Base-by-base conservation (phyloP, 176 grass and related monocot genomes). In the Carex myosuroides region DNA sequence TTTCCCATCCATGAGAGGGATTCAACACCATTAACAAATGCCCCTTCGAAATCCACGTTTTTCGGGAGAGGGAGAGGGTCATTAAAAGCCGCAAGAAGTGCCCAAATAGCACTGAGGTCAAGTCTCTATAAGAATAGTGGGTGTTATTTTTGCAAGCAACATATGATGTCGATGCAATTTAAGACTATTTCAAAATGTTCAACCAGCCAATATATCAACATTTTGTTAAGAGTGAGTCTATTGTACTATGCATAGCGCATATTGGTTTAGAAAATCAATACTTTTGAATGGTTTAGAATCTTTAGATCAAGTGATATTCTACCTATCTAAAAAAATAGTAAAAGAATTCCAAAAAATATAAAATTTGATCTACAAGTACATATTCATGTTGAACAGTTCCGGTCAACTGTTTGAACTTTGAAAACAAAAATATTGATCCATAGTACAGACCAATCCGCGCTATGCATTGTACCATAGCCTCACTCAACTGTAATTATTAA, bases 1-100 rank as follows among this genome's bases (percentile, higher is more conserved):
- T 98, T 98, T 74, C 86, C 93, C 96, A 98, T 98, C 93, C 91
- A 95, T 54, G 93, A 98, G 85, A 98, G 84, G 64, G 93, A 95
- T 88, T 93, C 84, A 18, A 98, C 60, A 89, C 87, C 83, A 88
- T 79, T 95, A 44, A 98, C 88, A 88, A 98, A 95, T 46, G 95
- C 91, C 89, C 95, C 95, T 93, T 95, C 89, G 61, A 98, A 93
- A 70, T 85, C 56, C 76, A 57, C 37, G 58, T 66, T 69, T 58
- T 71, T 60, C 65, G 89, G 86, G 64, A 98, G 70, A 69, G 91
- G 93, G 58, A 98, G 89, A 75, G 92, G 92, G 69, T 92, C 88
- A 64, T 95, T 76, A 85, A 98, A 98, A 77, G 95, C 95, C 2
- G 89, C 95, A 68, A 98, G 95, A 59, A 98, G 89, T 86, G 92